Base-by-base conservation (phyloP, 768 basidiomycete species). In the Lyophyllum decastes region DNA sequence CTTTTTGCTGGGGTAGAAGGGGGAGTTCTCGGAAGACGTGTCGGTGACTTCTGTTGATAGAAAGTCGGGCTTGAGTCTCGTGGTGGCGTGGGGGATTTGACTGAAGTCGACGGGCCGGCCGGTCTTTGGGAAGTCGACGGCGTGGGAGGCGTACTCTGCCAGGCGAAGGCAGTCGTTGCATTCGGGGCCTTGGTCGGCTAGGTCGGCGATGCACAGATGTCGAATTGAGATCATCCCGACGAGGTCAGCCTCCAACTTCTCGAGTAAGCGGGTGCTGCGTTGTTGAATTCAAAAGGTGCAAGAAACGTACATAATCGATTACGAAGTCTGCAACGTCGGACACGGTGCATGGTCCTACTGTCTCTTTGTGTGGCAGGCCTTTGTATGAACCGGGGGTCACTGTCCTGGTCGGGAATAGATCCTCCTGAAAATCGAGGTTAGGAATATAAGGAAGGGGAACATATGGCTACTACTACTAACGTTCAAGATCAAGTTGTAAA, bases 51-150 rank as follows among this genome's bases (percentile, higher is more conserved):
- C 79, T 11, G 68, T 72, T n/a, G 75, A 73, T 2, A 81, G 65
- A 62, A 77, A 82, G 57, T 82, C 80, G 2, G 80, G 81, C 53
- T 65, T 74, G 6, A 58, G 51, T 7, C 59, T 55, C 10, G 38
- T 49, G 16, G 65, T 67, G 2, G 62, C 59, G 58, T 17, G 67
- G 1, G 81, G 80, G 1, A 82, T 61, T 24, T 66, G 58, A 24
- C 52, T 55, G 49, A 73, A 72, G 46, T 55, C 62, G 30, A 81
- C 81, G 16, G 79, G 64, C 1, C 73, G 71, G 4, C 80, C 80
- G 4, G 73, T 76, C 54, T 82, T 82, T 0, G 71, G 74, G 46
- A 78, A 82, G 64, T 82, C 80, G 1, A 82, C 80, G 4, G 80
- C 80, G 54, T 78, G 75, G 0, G 78, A 79, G 6, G 80, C 79